Base-by-base conservation (phyloP, 192 early-diverging fungal species). In the Rhizophagus prolifer region DNA sequence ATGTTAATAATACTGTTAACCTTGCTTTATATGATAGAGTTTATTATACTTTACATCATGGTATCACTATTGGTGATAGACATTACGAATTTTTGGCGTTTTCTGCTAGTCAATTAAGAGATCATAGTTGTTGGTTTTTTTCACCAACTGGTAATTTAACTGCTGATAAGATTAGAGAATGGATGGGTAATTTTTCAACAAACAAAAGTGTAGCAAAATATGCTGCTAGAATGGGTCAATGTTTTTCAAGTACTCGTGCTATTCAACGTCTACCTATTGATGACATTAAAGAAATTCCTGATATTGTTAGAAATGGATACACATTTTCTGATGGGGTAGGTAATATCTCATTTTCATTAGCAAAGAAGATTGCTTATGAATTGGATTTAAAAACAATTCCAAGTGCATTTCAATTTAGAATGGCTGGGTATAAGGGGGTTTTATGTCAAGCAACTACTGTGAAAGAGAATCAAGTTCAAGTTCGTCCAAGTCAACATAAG, bases 261-360 rank as follows among this genome's bases (percentile, higher is more conserved):
- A 88, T 88, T 16, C 78, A 79, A 3, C 74, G 77, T 2, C 63
- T 93, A 9, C 34, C 62, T 1, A 70, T 73, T 7, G 46, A 81
- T 8, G 83, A 90, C 4, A 81, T 91, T 0, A 66, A 77, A 36
- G 59, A 76, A 1, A 86, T 94, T 58, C 68, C 74, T 2, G 94
- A 95, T 68, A 82, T 95, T 46, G 79, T 83, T 60, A 70, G 79
- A 4, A 84, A 91, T 63, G 82, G 83, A 4, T 91, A 80, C 61
- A 83, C 69, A 0, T 95, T 95, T 72, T 92, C 91, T 30, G 94
- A 95, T 79, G 94, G 94, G 3, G 85, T 91, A 13, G 94, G 94
- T 31, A 83, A 83, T 13, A 86, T 95, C 31, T 90, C 90, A 0
- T 72, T 59, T 2, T 60, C 46, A 4, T 70, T 94, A 44, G 85